phyloP scores from a whole-genome alignment of 179 eudicot species.

The Beta macrorhiza region DNA sequence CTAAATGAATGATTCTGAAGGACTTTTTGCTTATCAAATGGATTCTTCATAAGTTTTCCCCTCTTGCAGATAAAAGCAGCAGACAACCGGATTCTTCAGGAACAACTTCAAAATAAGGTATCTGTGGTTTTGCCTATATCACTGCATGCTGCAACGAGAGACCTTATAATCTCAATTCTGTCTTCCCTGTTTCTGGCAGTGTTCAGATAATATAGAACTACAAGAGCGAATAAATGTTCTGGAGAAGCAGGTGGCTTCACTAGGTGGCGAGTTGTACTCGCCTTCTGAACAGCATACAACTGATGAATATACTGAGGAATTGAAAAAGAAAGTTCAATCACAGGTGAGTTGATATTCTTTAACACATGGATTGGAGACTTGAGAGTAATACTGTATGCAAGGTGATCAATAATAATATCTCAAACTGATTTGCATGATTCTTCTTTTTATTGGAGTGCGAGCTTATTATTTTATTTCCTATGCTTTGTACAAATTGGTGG shows the following conservation, averaged over 20 bases:
- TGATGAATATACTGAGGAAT: constrained; percentile 64
- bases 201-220: constrained; percentile 67
- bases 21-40: neutral
- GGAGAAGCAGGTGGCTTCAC: constrained; percentile 66
- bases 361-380: neutral
- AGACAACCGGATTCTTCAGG: constrained; percentile 93
- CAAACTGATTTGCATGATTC: neutral
- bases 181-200: constrained; percentile 42
- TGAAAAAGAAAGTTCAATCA: constrained; percentile 69
- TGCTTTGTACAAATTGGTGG: neutral
- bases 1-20: neutral
- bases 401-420: neutral
- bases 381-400: neutral
- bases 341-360: constrained; percentile 51
- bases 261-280: constrained; percentile 28
- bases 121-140: neutral
- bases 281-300: constrained; percentile 39
- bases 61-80: constrained; percentile 77
- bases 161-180: constrained; percentile 3
- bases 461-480: neutral
- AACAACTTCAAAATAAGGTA: constrained; percentile 93
- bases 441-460: no score
- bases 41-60: neutral
- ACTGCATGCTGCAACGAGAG: neutral
- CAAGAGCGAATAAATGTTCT: constrained; percentile 54